Evolutionary conservation across 1,284 basidiomycete species (phyloP), one percentile per base, ranked within the genome.

Genomic region (Pulveroboletus sp.): DNA sequence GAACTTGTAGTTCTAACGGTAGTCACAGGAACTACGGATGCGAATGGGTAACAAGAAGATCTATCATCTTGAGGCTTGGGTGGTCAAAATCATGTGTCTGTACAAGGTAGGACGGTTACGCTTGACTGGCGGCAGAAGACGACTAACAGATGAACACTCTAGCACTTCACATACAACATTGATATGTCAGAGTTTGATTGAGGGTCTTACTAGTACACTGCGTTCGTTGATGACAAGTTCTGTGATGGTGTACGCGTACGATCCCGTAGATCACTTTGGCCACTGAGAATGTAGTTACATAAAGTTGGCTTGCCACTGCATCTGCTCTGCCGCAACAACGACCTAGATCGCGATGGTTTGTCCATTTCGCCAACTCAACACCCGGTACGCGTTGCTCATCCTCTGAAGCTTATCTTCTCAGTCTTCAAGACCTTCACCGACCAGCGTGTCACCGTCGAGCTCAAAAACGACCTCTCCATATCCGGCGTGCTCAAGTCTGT

Each of bases 371-470:
- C 47, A 29, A 52, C n/a, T 40, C 11, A 9, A 22, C 29, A 5
- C 38, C 20, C n/a, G 31, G 43, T 9, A 42, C 38, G 40, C 1
- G 43, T 45, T 5, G 20, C 58, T 69, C 60, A 67, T 60, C 38
- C 14, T 38, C 36, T 28, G 25, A 61, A 96, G 94, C 86, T 96
- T 66, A 96, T 96, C 67, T 96, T 96, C 77, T 96, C 94, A 47
- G 95, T 98, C 43, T 99, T 99, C 89, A 99, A 99, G 79, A 99
- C 96, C 17, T 86, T 99, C 49, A 98, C 96, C 5, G 96, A 97
- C 75, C 96, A 98, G 72, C 86, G 89, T 65, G 94, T 98, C 67
- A 97, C 94, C 18, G 95, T 99, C 65, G 96, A 99, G 75, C 88
- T 99, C 69, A 99, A 99, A 80, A 99, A 99, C 77, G 96, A 99